phyloP scores from a whole-genome alignment of 2,329 filamentous ascomycete genomes.

The Xylariaceae sp. region DNA sequence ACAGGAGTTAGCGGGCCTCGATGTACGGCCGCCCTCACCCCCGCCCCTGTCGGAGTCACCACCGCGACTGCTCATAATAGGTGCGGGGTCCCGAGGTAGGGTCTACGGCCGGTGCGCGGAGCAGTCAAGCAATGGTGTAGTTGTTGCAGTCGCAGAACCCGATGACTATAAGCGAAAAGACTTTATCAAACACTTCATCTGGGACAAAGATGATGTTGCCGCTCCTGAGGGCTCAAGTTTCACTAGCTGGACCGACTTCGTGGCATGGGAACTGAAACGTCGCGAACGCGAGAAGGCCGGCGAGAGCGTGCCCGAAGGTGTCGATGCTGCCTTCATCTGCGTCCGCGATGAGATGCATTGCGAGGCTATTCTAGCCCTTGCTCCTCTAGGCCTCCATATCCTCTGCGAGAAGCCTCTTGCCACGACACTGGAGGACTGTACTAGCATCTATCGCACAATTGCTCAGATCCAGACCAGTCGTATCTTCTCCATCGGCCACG shows the following conservation, averaged over 20 bases:
- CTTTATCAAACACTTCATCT: slow-evolving; percentile 71
- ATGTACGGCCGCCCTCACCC: slow-evolving; percentile 34
- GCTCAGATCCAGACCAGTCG: slow-evolving; percentile 29
- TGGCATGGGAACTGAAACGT: slow-evolving; percentile 65
- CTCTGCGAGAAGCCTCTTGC: slow-evolving; percentile 95
- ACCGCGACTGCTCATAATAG: slow-evolving; percentile 72
- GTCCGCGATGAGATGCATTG: slow-evolving; percentile 87
- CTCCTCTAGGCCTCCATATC: slow-evolving; percentile 69
- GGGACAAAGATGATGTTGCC: slow-evolving; percentile 42
- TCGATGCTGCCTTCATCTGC: slow-evolving; percentile 60
- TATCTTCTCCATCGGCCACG: slow-evolving; percentile 90
- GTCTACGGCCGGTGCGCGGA: slow-evolving; percentile 67
- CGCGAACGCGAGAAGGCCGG: slow-evolving; percentile 50
- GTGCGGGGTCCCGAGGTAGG: slow-evolving; percentile 74
- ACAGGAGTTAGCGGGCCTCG: slow-evolving; percentile 19
- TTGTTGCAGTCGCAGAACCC: slow-evolving; percentile 80
- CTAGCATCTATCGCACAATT: slow-evolving; percentile 65
- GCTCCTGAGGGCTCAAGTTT: slow-evolving; percentile 63
- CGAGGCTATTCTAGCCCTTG: slow-evolving; percentile 71
- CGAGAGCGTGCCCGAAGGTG: slow-evolving; percentile 46
- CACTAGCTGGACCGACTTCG: slow-evolving; percentile 67
- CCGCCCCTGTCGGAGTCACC: slow-evolving; percentile 46
- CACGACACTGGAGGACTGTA: slow-evolving; percentile 71
- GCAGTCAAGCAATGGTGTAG: slow-evolving; percentile 61
- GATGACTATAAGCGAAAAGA: slow-evolving; percentile 68